phyloP scores from a whole-genome alignment of 2,329 filamentous ascomycete species.

The Alternaria metachromatica region DNA sequence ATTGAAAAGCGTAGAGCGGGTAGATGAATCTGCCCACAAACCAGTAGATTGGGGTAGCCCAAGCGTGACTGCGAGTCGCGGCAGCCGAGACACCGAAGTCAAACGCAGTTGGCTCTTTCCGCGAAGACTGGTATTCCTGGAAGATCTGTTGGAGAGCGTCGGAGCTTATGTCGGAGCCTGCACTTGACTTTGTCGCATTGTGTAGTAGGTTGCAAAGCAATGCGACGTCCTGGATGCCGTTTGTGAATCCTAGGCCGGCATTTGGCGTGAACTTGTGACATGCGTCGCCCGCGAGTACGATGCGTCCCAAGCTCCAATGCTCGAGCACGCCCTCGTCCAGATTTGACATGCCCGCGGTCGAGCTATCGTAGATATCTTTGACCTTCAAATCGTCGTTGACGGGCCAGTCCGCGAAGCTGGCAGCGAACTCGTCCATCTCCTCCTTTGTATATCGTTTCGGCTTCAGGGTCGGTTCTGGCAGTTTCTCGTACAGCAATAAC shows the following conservation, averaged over 20 bases:
- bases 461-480: not conserved
- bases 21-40: not conserved
- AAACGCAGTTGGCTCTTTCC: not conserved
- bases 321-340: constrained; percentile 1
- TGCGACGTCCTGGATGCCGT: not conserved
- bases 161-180: not conserved
- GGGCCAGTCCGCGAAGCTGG: constrained; percentile 1
- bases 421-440: not conserved
- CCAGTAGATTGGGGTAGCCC: not conserved
- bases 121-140: not conserved
- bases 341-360: not conserved
- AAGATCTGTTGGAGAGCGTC: not conserved
- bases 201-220: not conserved
- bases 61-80: not conserved
- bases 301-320: not conserved
- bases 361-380: not conserved
- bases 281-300: not conserved
- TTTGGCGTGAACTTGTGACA: constrained; percentile 6
- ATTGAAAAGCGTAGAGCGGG: not conserved
- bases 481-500: not conserved
- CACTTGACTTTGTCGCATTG: not conserved
- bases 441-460: not conserved
- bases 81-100: not conserved
- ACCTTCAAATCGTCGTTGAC: not conserved
- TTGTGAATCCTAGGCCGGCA: not conserved